Evolutionary conservation across 2,329 filamentous ascomycete genomes (phyloP), one percentile per base, ranked within the genome.

Genomic region (Talaromyces atroroseus): DNA sequence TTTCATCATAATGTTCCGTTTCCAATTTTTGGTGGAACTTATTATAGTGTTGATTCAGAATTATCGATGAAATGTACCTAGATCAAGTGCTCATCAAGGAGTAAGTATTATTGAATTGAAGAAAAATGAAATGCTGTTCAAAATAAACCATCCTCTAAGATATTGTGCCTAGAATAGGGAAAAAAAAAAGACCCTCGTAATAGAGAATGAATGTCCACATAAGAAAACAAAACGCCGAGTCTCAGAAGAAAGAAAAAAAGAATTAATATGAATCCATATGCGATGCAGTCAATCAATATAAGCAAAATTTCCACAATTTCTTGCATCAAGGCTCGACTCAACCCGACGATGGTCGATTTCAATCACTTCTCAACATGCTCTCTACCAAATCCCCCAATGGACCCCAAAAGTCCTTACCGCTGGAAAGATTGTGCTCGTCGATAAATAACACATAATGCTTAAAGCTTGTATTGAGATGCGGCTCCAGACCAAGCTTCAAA

Each of bases 391-490:
- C 94, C 11, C 92, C 92, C 57, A 99, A 73, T 12, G 94, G 94
- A 1, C 94, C 94, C 88, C 92, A 99, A 78, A 92, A 99, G 73
- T 99, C 94, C 75, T 95, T 92, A 51, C 92, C 94, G 68, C 86
- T 95, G 26, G 91, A 91, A 64, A 99, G 77, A 64, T 84, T 86
- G 75, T 97, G 94, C 80, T 99, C 95, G 72, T 99, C 92, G 64
- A 99, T 91, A 75, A 99, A 99, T 58, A 99, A 82, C 60, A 99
- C 94, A 69, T 97, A 99, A 75, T 99, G 94, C 82, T 99, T 99
- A 84, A 99, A 99, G 76, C 90, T 95, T 14, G 94, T 99, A 76
- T 99, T 99, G 63, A 99, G 83, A 74, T 99, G 94, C 46, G 95
- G 92, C 75, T 99, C 94, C 58, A 99, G 82, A 21, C 94, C 94